Base-by-base conservation (phyloP, 495 filamentous ascomycete genomes). In the Penicillium subrubescens region DNA sequence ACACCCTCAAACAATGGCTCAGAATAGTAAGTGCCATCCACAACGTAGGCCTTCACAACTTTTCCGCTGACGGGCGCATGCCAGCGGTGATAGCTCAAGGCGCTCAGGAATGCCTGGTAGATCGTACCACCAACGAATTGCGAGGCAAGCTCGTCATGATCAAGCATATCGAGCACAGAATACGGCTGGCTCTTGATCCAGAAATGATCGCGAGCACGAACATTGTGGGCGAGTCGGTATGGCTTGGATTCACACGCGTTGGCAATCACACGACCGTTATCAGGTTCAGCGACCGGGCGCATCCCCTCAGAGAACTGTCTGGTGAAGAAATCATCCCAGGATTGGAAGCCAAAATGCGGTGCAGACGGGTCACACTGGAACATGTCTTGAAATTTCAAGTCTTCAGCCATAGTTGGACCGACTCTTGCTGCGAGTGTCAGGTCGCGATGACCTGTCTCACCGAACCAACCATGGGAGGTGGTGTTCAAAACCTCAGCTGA, bases 321-420 rank as follows among this genome's bases (percentile, higher is more conserved):
- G 0, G 87, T 90, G 77, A 93, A 93, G 77, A 92, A 93, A 60
- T 88, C 80, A 63, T 93, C 89, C 90, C 90, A 92, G 1, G 88
- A 91, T 44, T 78, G 83, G 73, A 81, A 82, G 23, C 90, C 90
- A 70, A 84, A 77, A 64, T 89, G 65, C 0, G 65, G 58, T 8
- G 63, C 65, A 0, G 62, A 60, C 0, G 74, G 67, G 34, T 76
- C 69, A 59, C 66, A 72, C 15, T 69, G 58, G 57, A 68, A 75
- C 61, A 74, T 89, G 27, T 88, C 79, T 46, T 90, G 87, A 85
- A 89, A 91, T 23, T 70, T 35, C n/a, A 73, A 58, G 33, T 59
- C 56, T 7, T 52, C 53, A 6, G 60, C 60, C 1, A 29, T 84
- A 82, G 59, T 76, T 77, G 72, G 78, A 34, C 63, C 88, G 83